A percentile compares a stretch with the other conserved stretches of the same genome.
These are phyloP conservation scores for Sporothrix humicola DNA, from an alignment of 2,329 filamentous ascomycete species.

Conservation along the genomic window DNA sequence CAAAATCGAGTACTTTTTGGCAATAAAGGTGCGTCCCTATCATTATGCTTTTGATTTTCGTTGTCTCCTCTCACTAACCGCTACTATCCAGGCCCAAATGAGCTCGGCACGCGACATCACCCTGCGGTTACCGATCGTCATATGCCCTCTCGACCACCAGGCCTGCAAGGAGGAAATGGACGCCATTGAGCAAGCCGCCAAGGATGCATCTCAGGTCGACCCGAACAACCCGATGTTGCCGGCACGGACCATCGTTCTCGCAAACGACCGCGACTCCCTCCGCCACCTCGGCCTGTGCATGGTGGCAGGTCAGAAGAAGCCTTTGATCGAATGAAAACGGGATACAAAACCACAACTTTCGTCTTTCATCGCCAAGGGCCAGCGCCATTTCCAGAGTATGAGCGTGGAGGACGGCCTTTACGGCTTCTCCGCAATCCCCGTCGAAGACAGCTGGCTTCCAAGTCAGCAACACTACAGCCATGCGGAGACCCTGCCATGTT, in stretches of 20 bases:
- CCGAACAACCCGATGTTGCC: conserved; percentile 93
- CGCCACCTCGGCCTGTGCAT: conserved; percentile 67
- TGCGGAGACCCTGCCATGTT: too few relatives aligned
- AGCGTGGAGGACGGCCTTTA: too few relatives aligned
- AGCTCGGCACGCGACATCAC: conserved; percentile 86
- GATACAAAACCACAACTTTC: neutral
- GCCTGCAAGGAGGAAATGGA: conserved; percentile 99
- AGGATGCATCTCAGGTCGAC: conserved; percentile 86
- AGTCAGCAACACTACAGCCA: too few relatives aligned
- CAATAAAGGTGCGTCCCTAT: conserved; percentile 72
- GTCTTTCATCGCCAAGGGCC: neutral
- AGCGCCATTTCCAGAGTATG: too few relatives aligned
- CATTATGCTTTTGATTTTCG: neutral
- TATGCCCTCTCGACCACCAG: conserved; percentile 93
- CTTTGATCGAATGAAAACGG: conserved; percentile 61
- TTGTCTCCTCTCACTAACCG: neutral
- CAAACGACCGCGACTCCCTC: conserved; percentile 71
- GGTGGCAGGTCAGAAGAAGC: conserved; percentile 69
- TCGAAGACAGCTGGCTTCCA: neutral
- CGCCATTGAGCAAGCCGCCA: conserved; percentile 93
- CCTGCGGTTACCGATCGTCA: conserved; percentile 89
- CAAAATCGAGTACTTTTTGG: conserved; percentile 97
- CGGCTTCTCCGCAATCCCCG: too few relatives aligned
- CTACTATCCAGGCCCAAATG: conserved; percentile 72
- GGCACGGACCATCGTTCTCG: conserved; percentile 78